Percentiles rank a stretch among this genome's conserved stretches.
phyloP scores from a whole-genome alignment of 805 yeast species.

The Yarrowia yakushimensis region DNA sequence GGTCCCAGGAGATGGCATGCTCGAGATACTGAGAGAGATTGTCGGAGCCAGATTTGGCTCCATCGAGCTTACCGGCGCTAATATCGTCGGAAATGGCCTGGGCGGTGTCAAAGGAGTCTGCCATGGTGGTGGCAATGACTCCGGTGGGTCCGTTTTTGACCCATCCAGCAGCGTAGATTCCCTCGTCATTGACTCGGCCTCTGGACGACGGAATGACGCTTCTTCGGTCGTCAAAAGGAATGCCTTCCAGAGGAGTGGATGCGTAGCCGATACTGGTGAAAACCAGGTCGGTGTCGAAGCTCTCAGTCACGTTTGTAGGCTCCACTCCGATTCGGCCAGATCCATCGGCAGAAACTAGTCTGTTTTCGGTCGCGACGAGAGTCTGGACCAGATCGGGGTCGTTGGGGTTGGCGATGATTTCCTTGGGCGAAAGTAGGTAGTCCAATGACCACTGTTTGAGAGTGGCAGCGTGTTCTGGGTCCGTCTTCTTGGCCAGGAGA shows the following conservation, averaged over 20 bases:
- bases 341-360: constrained; percentile 41
- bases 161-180: constrained; percentile 88
- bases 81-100: constrained; percentile 59
- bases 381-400: constrained; percentile 44
- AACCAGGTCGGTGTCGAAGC: constrained; percentile 54
- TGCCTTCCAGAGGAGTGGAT: constrained; percentile 54
- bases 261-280: constrained; percentile 82
- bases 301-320: constrained; percentile 26
- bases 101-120: constrained; percentile 74
- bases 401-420: constrained; percentile 40
- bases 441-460: constrained; percentile 60
- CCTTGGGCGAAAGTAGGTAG: constrained; percentile 64
- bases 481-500: constrained; percentile 13
- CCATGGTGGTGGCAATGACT: constrained; percentile 86
- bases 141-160: constrained; percentile 82
- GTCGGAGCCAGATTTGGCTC: constrained; percentile 37
- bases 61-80: constrained; percentile 33
- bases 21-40: constrained; percentile 33
- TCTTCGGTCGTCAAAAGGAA: constrained; percentile 45
- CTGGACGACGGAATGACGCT: constrained; percentile 48
- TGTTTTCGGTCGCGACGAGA: constrained; percentile 50
- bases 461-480: not conserved
- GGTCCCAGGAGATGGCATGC: constrained; percentile 53
- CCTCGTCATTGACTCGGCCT: constrained; percentile 47
- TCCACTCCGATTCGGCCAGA: constrained; percentile 37